Conservation (phyloP, 495 filamentous ascomycete species). For the Penicillium salamii region DNA sequence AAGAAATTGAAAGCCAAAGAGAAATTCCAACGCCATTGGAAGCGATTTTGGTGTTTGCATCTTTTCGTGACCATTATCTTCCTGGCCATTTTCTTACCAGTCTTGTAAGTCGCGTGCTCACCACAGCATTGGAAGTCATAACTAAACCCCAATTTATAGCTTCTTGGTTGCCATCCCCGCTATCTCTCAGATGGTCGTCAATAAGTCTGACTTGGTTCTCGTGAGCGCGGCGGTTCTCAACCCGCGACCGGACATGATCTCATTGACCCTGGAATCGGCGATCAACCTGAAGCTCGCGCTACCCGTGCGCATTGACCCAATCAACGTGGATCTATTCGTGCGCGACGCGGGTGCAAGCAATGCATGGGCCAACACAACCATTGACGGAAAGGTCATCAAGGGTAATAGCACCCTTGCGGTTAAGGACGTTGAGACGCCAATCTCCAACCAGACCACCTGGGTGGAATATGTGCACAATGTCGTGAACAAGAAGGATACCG, state of each 20-base stretch:
- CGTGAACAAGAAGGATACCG: constrained; percentile 27
- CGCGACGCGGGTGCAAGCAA: constrained; percentile 22
- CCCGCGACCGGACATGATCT: constrained; percentile 29
- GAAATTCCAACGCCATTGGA: constrained; percentile 35
- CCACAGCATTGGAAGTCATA: not conserved
- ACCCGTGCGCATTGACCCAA: constrained; percentile 37
- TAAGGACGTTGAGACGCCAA: constrained; percentile 16
- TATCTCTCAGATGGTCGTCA: constrained; percentile 41
- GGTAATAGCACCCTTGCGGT: constrained; percentile 37
- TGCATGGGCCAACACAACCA: constrained; percentile 23
- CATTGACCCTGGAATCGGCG: constrained; percentile 32
- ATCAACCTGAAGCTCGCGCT: constrained; percentile 35
- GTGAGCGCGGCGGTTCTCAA: constrained; percentile 33
- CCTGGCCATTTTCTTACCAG: constrained; percentile 36
- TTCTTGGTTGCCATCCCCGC: constrained; percentile 43
- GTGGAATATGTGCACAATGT: constrained; percentile 32
- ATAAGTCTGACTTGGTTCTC: constrained; percentile 37
- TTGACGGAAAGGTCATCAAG: constrained; percentile 27
- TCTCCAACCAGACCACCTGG: constrained; percentile 29
- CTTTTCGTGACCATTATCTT: constrained; percentile 26
- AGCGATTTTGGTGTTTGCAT: constrained; percentile 43
- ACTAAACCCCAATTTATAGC: constrained; percentile 19
- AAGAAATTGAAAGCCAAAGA: constrained; percentile 22
- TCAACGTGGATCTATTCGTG: constrained; percentile 33
- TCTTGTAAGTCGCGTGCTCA: constrained; percentile 29